Conservation (phyloP, 108 stramenopile genomes). For the Hondaea fermentalgiana region DNA sequence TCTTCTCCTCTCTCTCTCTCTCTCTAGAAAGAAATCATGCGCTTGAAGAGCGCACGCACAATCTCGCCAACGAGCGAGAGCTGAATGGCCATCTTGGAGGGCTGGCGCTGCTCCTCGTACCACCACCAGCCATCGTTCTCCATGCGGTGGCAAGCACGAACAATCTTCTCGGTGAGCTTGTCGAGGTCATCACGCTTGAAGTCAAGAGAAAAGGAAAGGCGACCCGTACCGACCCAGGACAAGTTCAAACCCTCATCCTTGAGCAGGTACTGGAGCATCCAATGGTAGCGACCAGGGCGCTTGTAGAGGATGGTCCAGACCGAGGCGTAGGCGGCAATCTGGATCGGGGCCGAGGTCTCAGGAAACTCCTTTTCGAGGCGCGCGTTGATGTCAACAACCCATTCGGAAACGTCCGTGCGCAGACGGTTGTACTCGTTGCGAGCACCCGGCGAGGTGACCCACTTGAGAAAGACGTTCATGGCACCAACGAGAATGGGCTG, state of each 20-base stretch:
- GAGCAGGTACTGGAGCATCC: conserved; percentile 30
- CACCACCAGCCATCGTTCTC: conserved; percentile 28
- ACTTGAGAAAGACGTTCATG: conserved; percentile 22
- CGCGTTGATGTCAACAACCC: conserved; percentile 6
- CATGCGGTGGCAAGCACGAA: conserved; percentile 20
- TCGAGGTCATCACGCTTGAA: conserved; percentile 2
- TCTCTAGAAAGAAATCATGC: background rate
- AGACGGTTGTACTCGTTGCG: conserved; percentile 10
- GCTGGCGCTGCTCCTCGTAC: background rate
- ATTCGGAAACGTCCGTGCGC: background rate
- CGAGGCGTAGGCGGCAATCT: conserved; percentile 16
- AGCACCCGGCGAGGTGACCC: background rate
- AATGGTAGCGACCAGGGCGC: conserved; percentile 26
- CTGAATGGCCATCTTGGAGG: conserved; percentile 15
- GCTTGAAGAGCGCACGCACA: conserved; percentile 7
- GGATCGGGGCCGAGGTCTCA: background rate
- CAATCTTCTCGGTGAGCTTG: background rate
- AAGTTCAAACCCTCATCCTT: conserved; percentile 7
- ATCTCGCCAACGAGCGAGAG: background rate
- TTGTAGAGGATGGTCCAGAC: conserved; percentile 31
- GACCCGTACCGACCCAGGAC: conserved; percentile 27
- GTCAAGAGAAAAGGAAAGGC: conserved; percentile 22
- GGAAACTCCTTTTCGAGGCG: conserved; percentile 1
- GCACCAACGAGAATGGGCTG: conserved; percentile 2
- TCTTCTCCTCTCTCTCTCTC: too few relatives aligned